Base-by-base conservation (phyloP, 2,329 filamentous ascomycete genomes). In the Aspergillus bombycis region DNA sequence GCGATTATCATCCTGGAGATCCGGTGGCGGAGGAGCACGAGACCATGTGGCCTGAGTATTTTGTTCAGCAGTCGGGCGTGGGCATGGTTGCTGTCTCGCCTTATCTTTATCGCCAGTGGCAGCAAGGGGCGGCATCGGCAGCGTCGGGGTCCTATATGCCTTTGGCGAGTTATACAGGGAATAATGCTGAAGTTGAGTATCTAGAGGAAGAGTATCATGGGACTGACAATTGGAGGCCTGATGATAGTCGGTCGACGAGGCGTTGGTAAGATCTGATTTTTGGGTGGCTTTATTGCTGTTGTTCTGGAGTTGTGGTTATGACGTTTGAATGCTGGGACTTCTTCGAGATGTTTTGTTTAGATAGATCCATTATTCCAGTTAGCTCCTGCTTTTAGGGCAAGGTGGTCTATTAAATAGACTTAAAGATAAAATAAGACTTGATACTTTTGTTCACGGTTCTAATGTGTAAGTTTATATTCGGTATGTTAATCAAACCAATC, bases 1-100 rank as follows among this genome's bases (percentile, higher is more conserved):
- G 74, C 50, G 70, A 76, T 32, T 76, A 76, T 53, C 72, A 76
- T 60, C 74, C 72, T 2, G 74, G 72, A 5, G 73, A 75, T 30
- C 57, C 65, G 1, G 62, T 62, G 48, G 71, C 70, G 6, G 74
- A 75, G 63, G 65, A 66, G 48, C 57, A 67, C 34, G 72, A 74
- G 38, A 38, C 59, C 11, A 61, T 60, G 48, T 67, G 63, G 60
- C 36, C 61, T 7, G 55, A 65, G 26, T 55, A 63, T 55, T 62
- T 63, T 26, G 36, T 62, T 19, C 48, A 54, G 1, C 65, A 57
- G 30, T 55, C 65, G 21, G 23, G 23, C 14, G 43, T 57, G 62
- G 70, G 65, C 58, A 50, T 56, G 34, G 58, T 65, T 30, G 64
- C 62, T 23, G 53, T 70, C 34, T 69, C 67, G 16, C 67, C 67